Conservation (phyloP, 2,329 filamentous ascomycete species). For the Colletotrichum tropicale region DNA sequence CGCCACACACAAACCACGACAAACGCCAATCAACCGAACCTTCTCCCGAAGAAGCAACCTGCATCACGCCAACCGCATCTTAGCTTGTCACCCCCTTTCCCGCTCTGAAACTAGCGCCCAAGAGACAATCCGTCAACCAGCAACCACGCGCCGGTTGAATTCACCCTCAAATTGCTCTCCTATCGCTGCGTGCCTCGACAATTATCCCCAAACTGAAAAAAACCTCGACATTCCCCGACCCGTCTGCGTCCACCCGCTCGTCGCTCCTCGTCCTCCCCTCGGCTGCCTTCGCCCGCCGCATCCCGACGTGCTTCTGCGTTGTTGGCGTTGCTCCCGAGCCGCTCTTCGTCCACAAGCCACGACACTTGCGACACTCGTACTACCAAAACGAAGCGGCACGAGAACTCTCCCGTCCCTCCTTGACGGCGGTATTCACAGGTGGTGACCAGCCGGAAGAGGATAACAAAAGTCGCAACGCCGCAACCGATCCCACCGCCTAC, state of each 20-base stretch:
- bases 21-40: background rate
- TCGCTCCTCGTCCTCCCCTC: background rate
- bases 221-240: background rate
- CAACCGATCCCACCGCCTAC: background rate
- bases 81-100: background rate
- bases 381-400: background rate
- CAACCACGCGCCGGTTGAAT: background rate
- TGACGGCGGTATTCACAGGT: background rate
- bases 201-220: background rate
- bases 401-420: background rate
- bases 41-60: background rate
- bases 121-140: background rate
- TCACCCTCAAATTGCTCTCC: background rate
- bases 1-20: background rate
- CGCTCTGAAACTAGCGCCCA: background rate
- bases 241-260: background rate
- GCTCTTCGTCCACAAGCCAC: background rate
- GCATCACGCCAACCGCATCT: background rate
- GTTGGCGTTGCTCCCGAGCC: background rate
- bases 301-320: background rate
- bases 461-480: background rate
- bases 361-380: background rate
- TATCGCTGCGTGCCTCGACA: background rate
- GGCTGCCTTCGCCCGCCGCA: background rate
- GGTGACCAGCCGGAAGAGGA: background rate